Percentiles rank a stretch among this genome's conserved stretches.
phyloP scores from a whole-genome alignment of 202 grass and related monocot species.

The Digitaria exilis region DNA sequence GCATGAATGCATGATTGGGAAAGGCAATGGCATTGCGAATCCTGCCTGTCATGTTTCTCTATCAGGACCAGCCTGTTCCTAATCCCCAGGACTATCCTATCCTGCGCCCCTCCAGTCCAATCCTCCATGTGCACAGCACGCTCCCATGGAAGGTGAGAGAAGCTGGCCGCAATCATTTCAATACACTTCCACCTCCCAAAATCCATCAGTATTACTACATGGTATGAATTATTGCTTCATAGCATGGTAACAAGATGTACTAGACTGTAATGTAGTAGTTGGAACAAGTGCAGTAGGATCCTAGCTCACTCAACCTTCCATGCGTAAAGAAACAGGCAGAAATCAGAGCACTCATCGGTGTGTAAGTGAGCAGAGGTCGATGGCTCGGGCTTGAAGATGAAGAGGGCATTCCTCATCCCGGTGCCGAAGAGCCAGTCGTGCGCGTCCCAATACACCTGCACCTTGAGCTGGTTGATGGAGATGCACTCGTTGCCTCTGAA shows the following conservation, averaged over 20 bases:
- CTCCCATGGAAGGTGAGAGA: constrained; percentile 26
- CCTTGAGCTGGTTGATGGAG: constrained; percentile 68
- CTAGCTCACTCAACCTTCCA: constrained; percentile 83
- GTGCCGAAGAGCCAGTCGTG: constrained; percentile 88
- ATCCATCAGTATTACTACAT: constrained; percentile 42
- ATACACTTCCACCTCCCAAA: constrained; percentile 25
- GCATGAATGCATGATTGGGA: constrained; percentile 53
- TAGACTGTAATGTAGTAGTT: constrained; percentile 32
- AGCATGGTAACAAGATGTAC: constrained; percentile 27
- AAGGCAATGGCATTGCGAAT: constrained; percentile 40
- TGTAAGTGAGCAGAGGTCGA: constrained; percentile 9
- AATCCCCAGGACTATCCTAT: constrained; percentile 54
- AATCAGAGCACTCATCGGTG: constrained; percentile 53
- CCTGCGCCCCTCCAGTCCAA: constrained; percentile 40
- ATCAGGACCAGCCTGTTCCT: constrained; percentile 57
- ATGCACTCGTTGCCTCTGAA: constrained; percentile 92
- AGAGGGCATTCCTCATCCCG: constrained; percentile 71
- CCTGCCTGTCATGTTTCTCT: constrained; percentile 50
- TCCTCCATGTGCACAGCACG: constrained; percentile 50
- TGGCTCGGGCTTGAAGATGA: constrained; percentile 86
- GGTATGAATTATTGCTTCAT: constrained; percentile 41
- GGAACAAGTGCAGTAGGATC: neutral
- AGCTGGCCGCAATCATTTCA: constrained; percentile 25
- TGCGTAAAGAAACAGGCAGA: constrained; percentile 85
- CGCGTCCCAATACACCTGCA: constrained; percentile 93